Base-by-base conservation (phyloP, 2,329 filamentous ascomycete species). In the Aspergillus carbonarius region DNA sequence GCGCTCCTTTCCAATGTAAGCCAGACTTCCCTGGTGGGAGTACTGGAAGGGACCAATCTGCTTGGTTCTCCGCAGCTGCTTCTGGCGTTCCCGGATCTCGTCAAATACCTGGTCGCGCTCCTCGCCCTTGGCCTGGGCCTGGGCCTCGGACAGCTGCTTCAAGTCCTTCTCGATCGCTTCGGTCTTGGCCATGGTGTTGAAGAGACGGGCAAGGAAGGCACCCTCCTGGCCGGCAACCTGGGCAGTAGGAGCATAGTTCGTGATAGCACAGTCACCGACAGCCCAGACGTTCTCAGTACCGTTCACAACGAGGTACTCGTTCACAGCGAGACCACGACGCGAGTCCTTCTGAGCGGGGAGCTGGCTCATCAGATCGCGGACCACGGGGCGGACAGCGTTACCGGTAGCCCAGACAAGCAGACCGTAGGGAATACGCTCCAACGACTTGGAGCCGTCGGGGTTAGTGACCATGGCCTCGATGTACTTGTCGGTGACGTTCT, bases 161-260 rank as follows among this genome's bases (percentile, higher is more conserved):
- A 99, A 85, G 72, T 93, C 85, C 35, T 76, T 68, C 81, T 98
- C 92, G 63, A 97, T 87, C 52, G 83, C 81, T 71, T 96, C 89
- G 2, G 92, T 96, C 85, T 93, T 96, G 75, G 93, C 95, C 91
- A 98, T 96, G 78, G 95, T 96, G 84, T 99, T 99, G 84, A 99
- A 97, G 61, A 99, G 87, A 63, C 91, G 88, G 40, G 92, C 95
- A 37, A 99, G 85, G 86, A 98, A 99, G 72, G 86, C 88, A 72
- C 95, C 95, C 80, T 99, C 95, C 80, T 99, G 95, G 9, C 90
- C 86, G 58, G 95, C 95, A 48, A 99, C 95, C 82, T 99, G 95
- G 30, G 95, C 95, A 8, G 95, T 99, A 35, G 95, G 95, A 30
- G 95, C 95, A 75, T 99, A 99, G 76, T 96, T 96, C 67, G 95